Percentiles rank a stretch among this genome's conserved stretches.
Conservation (phyloP, 2,329 filamentous ascomycete species). For the Cytospora leucostoma region DNA sequence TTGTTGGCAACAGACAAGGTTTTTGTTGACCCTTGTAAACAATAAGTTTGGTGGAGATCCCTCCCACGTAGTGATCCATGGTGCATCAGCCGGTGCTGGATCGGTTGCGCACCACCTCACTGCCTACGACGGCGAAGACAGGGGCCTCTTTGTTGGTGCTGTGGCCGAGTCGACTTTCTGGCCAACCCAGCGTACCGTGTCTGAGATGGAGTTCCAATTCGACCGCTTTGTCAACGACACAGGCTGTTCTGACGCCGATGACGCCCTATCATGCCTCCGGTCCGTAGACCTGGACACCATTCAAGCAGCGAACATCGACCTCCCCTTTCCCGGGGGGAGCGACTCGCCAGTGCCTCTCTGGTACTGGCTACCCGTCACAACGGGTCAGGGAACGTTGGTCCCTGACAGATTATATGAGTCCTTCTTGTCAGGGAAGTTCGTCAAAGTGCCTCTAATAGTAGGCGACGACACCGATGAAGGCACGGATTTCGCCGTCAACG, state of each 20-base stretch:
- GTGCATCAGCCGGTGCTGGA: conserved; percentile 61
- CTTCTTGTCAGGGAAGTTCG: conserved; percentile 50
- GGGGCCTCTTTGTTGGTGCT: conserved; percentile 48
- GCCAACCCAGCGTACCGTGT: conserved; percentile 47
- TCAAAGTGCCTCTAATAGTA: conserved; percentile 55
- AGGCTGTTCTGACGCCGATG: conserved; percentile 38
- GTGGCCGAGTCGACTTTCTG: conserved; percentile 52
- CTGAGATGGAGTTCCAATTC: conserved; percentile 51
- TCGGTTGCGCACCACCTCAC: conserved; percentile 56
- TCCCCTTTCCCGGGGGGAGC: conserved; percentile 41
- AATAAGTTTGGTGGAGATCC: conserved; percentile 59
- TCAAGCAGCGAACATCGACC: conserved; percentile 43
- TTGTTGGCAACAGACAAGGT: not conserved
- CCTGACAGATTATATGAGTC: conserved; percentile 44
- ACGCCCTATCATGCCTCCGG: conserved; percentile 47
- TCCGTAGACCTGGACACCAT: conserved; percentile 37
- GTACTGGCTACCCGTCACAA: conserved; percentile 54
- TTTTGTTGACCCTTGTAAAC: not conserved
- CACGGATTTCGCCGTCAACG: conserved; percentile 46
- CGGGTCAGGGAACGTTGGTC: conserved; percentile 46
- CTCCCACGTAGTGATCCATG: conserved; percentile 60
- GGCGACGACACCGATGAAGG: conserved; percentile 51
- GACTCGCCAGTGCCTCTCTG: conserved; percentile 40
- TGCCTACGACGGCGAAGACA: conserved; percentile 49
- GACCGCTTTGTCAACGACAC: conserved; percentile 39